Base-by-base conservation (phyloP, 805 yeast genomes). In the Brettanomyces sp. region DNA sequence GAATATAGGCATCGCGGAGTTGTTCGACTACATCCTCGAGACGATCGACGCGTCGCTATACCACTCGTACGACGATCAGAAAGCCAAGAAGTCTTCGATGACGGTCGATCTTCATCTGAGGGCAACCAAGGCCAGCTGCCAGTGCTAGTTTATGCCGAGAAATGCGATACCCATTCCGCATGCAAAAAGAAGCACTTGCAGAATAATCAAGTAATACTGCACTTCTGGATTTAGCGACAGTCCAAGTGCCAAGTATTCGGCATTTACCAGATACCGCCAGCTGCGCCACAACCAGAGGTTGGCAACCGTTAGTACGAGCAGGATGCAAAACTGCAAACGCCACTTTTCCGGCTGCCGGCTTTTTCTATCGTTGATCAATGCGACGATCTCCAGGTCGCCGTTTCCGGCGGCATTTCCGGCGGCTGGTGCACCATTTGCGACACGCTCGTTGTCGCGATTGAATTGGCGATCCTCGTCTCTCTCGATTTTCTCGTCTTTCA, bases 1-100 rank as follows among this genome's bases (percentile, higher is more conserved):
- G 2, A 90, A 90, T 8, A 69, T 69, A 38, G 85, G 85, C 28
- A 75, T 88, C 1, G 54, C 53, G 0, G 67, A 71, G 33, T 50
- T 76, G 28, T 77, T 77, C 55, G 62, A 56, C 36, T 54, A 54
- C 36, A 55, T 65, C 4, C 55, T 60, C 5, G 56, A 56, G 14
- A 52, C 52, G 36, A 55, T 66, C 4, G 61, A 58, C 36, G 64
- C 58, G 3, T 34, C 55, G 12, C 41, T 57, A 22, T 65, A 59
- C 47, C 54, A 54, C 23, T 56, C 55, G 11, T 53, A 49, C 30
- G 51, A 53, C 3, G 58, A 56, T 4, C 46, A 46, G 5, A 49
- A 45, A 9, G 48, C 41, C 4, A 42, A 36, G 21, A 47, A 47
- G 33, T 41, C 43, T 2, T 46, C 42, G 25, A 62, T 62, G 6